A percentile compares a stretch with the other conserved stretches of the same genome.
phyloP scores from a whole-genome alignment of 2,329 filamentous ascomycete species.

The Rugonectria rugulosa region DNA sequence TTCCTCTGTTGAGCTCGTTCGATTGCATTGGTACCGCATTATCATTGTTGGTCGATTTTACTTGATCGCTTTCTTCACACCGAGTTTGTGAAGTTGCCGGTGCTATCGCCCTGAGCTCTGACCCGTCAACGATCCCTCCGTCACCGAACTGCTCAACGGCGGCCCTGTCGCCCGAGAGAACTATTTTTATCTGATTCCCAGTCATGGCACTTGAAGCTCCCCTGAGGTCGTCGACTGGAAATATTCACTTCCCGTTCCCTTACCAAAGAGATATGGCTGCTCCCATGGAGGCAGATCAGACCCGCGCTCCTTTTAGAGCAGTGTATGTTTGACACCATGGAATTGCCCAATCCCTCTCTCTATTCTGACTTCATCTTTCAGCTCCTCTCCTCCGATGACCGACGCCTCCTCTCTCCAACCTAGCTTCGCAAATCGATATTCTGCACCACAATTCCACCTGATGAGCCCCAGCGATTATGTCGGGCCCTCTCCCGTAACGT shows the following conservation, averaged over 20 bases:
- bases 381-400: slow-evolving; percentile 47
- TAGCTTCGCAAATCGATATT: slow-evolving; percentile 55
- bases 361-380: slow-evolving; percentile 28
- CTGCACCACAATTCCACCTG: slow-evolving; percentile 60
- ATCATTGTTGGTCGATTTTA: not conserved
- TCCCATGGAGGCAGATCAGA: slow-evolving; percentile 59
- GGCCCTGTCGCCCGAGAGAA: slow-evolving; percentile 23
- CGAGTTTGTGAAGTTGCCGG: slow-evolving; percentile 30
- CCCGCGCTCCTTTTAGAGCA: slow-evolving; percentile 57
- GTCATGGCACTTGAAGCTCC: slow-evolving; percentile 58
- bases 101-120: slow-evolving; percentile 32
- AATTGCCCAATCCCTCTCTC: not conserved
- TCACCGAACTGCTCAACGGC: slow-evolving; percentile 22
- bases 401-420: slow-evolving; percentile 61
- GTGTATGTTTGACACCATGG: slow-evolving; percentile 52
- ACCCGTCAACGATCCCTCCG: slow-evolving; percentile 20
- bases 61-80: slow-evolving; percentile 2
- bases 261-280: slow-evolving; percentile 62
- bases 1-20: not conserved
- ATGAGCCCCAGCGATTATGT: slow-evolving; percentile 74
- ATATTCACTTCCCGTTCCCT: slow-evolving; percentile 46
- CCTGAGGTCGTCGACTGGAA: slow-evolving; percentile 68
- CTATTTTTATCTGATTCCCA: slow-evolving; percentile 17
- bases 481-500: slow-evolving; percentile 84
- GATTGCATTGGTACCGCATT: not conserved